Evolutionary conservation across 1,284 basidiomycete genomes (phyloP), one percentile per base, ranked within the genome.

Genomic region (Pseudomicrostroma phylloplanum): DNA sequence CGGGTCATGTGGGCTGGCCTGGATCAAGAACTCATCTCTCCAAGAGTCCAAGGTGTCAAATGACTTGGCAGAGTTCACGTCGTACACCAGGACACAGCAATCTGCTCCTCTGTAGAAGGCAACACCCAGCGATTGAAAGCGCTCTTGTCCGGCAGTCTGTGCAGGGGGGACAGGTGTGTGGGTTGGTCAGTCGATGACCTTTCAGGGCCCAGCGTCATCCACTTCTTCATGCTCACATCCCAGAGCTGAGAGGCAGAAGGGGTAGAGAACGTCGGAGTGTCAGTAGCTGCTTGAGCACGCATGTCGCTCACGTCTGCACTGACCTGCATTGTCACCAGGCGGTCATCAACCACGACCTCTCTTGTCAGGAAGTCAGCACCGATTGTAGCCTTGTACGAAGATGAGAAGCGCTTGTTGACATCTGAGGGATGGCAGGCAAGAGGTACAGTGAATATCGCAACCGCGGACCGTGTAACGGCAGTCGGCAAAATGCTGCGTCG

Each of bases 341-440:
- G 87, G 82, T 97, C 96, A 76, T 99, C 96, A 42, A 97, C 92
- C 85, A 96, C 92, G 62, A 98, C 90, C 82, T 98, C 96, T 83
- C 97, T 93, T 61, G 96, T 99, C 72, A 99, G 84, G 57, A 80
- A 81, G 70, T 82, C 80, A 36, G 81, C 80, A 23, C 79, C 80
- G 64, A 81, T 81, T 46, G 77, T 76, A 23, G 74, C 78, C 84
- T 98, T 98, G 86, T 99, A 98, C 81, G 97, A 94, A 81, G 94
- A 96, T 78, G 90, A 94, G 83, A 98, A 99, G 69, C 96, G 89
- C 83, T 97, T 98, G 87, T 98, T 98, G 76, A 99, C 96, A 84
- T 97, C 75, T 77, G 57, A 21, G 2, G 15, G 43, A 21, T 19
- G 66, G 40, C 15, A 13, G 39, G 30, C 58, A 40, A 6, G 59